phyloP scores from a whole-genome alignment of 805 yeast species.

The Wickerhamomyces ciferrii region DNA sequence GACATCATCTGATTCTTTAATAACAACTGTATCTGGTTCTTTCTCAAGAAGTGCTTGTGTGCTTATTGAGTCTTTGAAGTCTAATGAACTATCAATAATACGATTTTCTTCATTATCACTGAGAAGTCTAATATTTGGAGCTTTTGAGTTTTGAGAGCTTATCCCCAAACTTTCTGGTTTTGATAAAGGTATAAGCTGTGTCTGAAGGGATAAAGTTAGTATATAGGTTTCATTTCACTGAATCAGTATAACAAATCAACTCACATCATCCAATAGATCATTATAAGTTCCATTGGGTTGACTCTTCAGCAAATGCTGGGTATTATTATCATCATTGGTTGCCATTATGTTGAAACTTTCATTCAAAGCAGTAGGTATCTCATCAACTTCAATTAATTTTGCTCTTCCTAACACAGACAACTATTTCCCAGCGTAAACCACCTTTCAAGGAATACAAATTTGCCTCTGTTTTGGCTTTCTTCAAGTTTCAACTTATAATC shows the following conservation, averaged over 20 bases:
- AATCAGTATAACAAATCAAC: not conserved
- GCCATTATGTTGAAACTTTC: not conserved
- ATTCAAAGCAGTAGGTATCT: not conserved
- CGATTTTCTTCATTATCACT: slow-evolving; percentile 16
- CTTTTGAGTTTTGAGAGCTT: not conserved
- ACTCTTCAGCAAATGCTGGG: not conserved
- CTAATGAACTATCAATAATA: slow-evolving; percentile 20
- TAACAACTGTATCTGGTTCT: slow-evolving; percentile 4
- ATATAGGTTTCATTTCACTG: too few species aligned
- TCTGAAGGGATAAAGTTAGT: not conserved
- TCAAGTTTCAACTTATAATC: too few species aligned
- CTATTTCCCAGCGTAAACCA: too few species aligned
- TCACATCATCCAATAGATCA: not conserved
- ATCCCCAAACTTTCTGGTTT: not conserved
- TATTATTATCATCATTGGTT: too few species aligned
- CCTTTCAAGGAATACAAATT: too few species aligned
- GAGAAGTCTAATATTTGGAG: slow-evolving; percentile 9
- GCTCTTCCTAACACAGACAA: not conserved
- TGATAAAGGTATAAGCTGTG: not conserved
- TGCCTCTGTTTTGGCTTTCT: too few species aligned
- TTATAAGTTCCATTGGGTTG: not conserved
- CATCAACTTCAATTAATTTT: too few species aligned
- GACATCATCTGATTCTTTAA: slow-evolving; percentile 1
- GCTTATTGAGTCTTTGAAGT: slow-evolving; percentile 9
- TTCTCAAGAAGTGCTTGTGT: slow-evolving; percentile 14